Evolutionary conservation across 805 yeast genomes (phyloP).

Genomic region (Spathaspora gorwiae): DNA sequence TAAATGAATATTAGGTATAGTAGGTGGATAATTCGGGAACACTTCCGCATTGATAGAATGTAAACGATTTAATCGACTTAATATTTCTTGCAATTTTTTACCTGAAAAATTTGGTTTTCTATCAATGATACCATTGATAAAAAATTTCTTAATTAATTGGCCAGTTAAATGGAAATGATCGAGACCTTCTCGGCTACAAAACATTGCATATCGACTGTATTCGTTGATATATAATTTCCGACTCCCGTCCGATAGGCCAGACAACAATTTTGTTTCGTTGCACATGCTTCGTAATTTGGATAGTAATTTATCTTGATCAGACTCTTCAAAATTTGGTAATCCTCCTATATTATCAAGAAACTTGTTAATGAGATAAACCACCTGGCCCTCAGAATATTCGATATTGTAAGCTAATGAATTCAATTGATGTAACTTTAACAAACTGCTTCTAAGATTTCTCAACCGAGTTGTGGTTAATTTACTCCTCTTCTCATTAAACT

Average conservation of each 20-base stretch:
- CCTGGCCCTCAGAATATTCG: conserved; percentile 8
- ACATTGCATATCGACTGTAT: conserved; percentile 7
- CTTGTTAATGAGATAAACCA: conserved; percentile 4
- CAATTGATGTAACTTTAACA: conserved; percentile 8
- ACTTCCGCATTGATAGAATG: conserved; percentile 6
- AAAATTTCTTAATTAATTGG: conserved; percentile 2
- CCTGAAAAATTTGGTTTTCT: conserved; percentile 1
- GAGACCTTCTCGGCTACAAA: conserved; percentile 4
- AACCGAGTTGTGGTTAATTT: neutral
- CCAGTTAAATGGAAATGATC: conserved; percentile 7
- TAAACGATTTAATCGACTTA: conserved; percentile 4
- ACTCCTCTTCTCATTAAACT: neutral
- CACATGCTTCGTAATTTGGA: conserved; percentile 4
- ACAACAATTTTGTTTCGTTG: conserved; percentile 1
- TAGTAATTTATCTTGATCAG: conserved; percentile 1
- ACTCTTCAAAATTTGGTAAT: neutral
- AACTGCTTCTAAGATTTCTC: conserved; percentile 5
- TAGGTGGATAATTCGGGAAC: conserved; percentile 1
- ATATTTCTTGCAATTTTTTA: conserved; percentile 5
- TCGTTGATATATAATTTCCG: conserved; percentile 5
- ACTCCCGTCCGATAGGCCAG: conserved; percentile 3
- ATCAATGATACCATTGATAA: conserved; percentile 1
- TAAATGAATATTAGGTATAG: conserved; percentile 2
- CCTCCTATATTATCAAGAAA: neutral
- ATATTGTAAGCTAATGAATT: conserved; percentile 6